Conservation (phyloP, 495 filamentous ascomycete species). For the Pyrenula aspistea region DNA sequence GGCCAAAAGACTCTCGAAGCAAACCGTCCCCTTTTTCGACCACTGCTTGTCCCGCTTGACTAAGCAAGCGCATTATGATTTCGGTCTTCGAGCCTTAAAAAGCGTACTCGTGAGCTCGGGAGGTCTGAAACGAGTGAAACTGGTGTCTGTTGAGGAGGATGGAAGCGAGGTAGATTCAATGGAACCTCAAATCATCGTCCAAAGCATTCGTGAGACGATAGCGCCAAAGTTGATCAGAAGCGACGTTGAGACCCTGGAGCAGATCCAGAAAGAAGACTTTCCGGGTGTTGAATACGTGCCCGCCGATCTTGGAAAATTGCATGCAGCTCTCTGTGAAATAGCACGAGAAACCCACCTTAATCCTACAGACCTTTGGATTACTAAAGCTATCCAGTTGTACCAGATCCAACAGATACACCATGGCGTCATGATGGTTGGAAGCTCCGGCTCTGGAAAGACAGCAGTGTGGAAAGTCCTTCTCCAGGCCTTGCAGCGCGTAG, state of each 20-base stretch:
- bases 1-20: constrained; percentile 82
- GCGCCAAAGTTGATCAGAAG: constrained; percentile 88
- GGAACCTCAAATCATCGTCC: constrained; percentile 97
- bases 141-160: constrained; percentile 54
- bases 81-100: constrained; percentile 92
- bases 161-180: constrained; percentile 37
- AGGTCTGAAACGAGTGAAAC: constrained; percentile 77
- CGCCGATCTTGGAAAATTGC: constrained; percentile 66
- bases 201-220: constrained; percentile 96
- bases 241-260: constrained; percentile 79
- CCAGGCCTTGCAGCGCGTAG: constrained; percentile 79
- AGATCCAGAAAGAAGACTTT: constrained; percentile 77
- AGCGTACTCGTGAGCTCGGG: constrained; percentile 97
- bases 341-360: constrained; percentile 74
- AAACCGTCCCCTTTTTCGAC: constrained; percentile 97
- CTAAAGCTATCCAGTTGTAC: constrained; percentile 88
- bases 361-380: constrained; percentile 89
- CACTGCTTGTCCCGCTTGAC: constrained; percentile 67
- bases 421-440: constrained; percentile 99
- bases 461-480: constrained; percentile 90
- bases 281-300: constrained; percentile 87
- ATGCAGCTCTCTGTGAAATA: constrained; percentile 68
- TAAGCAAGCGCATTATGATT: constrained; percentile 98
- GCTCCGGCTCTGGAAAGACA: constrained; percentile 90
- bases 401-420: constrained; percentile 97